Base-by-base conservation (phyloP, 352 stramenopile genomes). In the Phytopythium montanum region DNA sequence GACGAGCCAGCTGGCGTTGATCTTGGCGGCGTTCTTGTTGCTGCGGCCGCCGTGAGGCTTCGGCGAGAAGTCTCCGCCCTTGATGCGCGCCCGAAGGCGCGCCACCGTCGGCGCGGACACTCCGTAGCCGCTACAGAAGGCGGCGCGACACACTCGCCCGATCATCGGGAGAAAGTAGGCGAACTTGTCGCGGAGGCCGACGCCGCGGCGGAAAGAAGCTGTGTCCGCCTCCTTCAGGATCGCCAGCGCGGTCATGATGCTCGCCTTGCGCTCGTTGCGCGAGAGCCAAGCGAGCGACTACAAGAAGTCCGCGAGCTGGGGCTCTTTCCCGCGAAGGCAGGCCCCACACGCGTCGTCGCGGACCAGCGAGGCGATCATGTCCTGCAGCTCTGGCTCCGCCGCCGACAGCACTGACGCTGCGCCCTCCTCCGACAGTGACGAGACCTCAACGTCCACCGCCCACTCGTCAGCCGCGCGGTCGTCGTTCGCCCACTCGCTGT, bases 1-100 rank as follows among this genome's bases (percentile, higher is more conserved):
- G 0, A 62, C n/a, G 0, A 66, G 8, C 57, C 62, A 65, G 0
- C 4, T 6, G 1, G 59, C 2, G 25, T 69, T 31, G 1, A 65
- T 46, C 2, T 12, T 7, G 0, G 18, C 7, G 2, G 61, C 51
- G 21, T 68, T 59, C 0, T 21, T 21, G 21, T 64, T 68, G 2
- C 9, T 9, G 3, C 2, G 3, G 21, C 50, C 50, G 13, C 31
- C 50, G 33, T 56, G 50, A 3, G 7, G 1, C 19, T 41, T 45
- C 3, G 50, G 50, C 0, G 50, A n/a, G 21, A 56, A 45, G 9
- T 23, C 19, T 3, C 50, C 50, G 21, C 19, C n/a, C 50, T 56
- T 56, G 50, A 46, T 45, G 9, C 19, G 9, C 9, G 14, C 4
- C 9, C 33, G 19, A 3, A 56, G 13, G 2, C 33, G n/a, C 13